Base-by-base conservation (phyloP, 257 asterid genomes). In the Apocynum venetum region DNA sequence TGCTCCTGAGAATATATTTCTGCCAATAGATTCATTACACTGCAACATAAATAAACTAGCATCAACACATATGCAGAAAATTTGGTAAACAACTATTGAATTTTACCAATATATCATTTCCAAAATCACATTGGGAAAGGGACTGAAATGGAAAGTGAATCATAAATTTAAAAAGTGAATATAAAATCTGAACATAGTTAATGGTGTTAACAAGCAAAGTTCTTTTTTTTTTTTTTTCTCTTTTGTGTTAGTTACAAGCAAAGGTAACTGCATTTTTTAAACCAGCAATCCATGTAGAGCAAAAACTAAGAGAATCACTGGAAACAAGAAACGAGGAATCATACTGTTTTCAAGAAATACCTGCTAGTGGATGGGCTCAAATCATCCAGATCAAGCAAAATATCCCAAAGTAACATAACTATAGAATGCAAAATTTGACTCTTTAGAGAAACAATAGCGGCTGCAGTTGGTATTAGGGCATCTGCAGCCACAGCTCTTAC, bases 401-500 rank as follows among this genome's bases (percentile, higher is more conserved):
- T 93, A 83, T 96, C 97, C 99, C 99, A 96, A 56, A 96, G 93
- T 77, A 96, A 87, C 97, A 96, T 93, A 79, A 96, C 87, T 71
- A 96, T 90, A 64, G 96, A 84, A 84, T 91, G 93, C 96, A 96
- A 87, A 44, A 86, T 78, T 81, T 92, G 86, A 76, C 93, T 90
- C 73, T 86, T 88, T 49, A 91, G 89, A 78, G 96, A 89, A 84
- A 92, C 97, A 82, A 96, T 87, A 83, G 97, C 87, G 60, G 90
- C 84, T 55, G 98, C 93, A 81, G 98, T 83, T 76, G 99, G 99
- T 79, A 96, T 84, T 73, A 96, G 80, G 76, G 98, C 94, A 84
- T 96, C 99, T 19, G 99, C 99, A 75, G 99, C 98, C 81, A 96
- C 99, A 65, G 99, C 99, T 86, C 99, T 92, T 56, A 96, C 99